Conservation (phyloP, 306 rosid genomes). For the Ziziphus jujuba region DNA sequence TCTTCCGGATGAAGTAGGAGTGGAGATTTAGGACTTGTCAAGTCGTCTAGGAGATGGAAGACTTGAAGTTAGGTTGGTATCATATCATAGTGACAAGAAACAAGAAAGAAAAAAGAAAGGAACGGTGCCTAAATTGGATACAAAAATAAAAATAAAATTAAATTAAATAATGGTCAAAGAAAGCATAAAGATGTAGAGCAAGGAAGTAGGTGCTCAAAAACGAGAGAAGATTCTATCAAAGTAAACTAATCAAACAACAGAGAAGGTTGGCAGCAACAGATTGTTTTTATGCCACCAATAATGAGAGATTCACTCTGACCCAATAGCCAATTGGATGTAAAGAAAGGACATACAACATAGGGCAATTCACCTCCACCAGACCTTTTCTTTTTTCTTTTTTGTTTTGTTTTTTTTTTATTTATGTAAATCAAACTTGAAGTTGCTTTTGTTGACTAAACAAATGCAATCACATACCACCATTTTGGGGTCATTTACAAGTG, state of each 20-base stretch:
- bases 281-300: constrained; percentile 26
- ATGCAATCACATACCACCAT: neutral
- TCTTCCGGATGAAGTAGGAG: too few species aligned
- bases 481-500: neutral
- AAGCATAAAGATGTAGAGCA: too few species aligned
- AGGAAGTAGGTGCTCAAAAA: too few species aligned
- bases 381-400: too few species aligned
- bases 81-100: neutral
- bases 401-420: too few species aligned
- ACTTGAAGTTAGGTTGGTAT: constrained; percentile 6
- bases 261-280: constrained; percentile 23
- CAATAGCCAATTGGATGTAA: too few species aligned
- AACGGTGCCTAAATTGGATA: neutral
- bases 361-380: neutral
- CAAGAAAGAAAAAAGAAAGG: neutral
- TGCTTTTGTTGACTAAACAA: constrained; percentile 56
- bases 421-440: constrained; percentile 12
- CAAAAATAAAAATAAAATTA: too few species aligned
- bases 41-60: neutral
- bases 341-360: too few species aligned
- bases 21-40: neutral
- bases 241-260: constrained; percentile 3
- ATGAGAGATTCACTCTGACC: constrained; percentile 13
- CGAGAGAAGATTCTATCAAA: constrained; percentile 16
- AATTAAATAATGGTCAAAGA: constrained; percentile 1